Evolutionary conservation across 805 yeast species (phyloP).

Genomic region (Starmerella riodocensis): DNA sequence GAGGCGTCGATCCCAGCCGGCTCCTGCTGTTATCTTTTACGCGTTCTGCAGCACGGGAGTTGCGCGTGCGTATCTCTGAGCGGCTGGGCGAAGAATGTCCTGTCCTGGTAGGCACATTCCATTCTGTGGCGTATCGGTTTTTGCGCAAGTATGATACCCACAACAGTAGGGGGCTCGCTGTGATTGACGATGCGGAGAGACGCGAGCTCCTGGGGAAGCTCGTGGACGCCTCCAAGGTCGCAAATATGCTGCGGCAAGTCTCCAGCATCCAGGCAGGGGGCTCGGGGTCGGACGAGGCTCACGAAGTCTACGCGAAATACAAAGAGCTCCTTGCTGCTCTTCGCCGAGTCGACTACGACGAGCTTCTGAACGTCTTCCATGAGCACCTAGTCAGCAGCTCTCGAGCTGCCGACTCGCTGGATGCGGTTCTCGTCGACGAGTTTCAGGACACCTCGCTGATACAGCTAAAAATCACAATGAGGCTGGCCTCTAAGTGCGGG

Average conservation of each 20-base stretch:
- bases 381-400: conserved; percentile 31
- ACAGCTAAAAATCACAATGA: conserved; percentile 56
- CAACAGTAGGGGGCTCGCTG: conserved; percentile 32
- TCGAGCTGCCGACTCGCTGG: conserved; percentile 36
- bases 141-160: conserved; percentile 41
- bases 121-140: conserved; percentile 59
- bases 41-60: conserved; percentile 79
- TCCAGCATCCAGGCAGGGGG: not conserved
- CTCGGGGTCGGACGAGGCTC: not conserved
- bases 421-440: conserved; percentile 80
- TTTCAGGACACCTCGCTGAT: conserved; percentile 81
- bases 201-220: conserved; percentile 35
- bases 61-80: conserved; percentile 47
- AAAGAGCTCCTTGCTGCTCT: conserved; percentile 37
- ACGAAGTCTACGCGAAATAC: conserved; percentile 34
- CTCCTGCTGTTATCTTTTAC: conserved; percentile 87
- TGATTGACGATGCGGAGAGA: conserved; percentile 58
- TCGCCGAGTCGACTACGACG: conserved; percentile 67
- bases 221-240: not conserved
- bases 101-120: conserved; percentile 77
- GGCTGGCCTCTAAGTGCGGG: conserved; percentile 29
- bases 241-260: not conserved
- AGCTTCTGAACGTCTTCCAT: conserved; percentile 47
- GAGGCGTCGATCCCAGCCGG: conserved; percentile 42
- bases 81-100: conserved; percentile 22